Evolutionary conservation across 1,284 basidiomycete species (phyloP).

Genomic region (Trametes polyzona): DNA sequence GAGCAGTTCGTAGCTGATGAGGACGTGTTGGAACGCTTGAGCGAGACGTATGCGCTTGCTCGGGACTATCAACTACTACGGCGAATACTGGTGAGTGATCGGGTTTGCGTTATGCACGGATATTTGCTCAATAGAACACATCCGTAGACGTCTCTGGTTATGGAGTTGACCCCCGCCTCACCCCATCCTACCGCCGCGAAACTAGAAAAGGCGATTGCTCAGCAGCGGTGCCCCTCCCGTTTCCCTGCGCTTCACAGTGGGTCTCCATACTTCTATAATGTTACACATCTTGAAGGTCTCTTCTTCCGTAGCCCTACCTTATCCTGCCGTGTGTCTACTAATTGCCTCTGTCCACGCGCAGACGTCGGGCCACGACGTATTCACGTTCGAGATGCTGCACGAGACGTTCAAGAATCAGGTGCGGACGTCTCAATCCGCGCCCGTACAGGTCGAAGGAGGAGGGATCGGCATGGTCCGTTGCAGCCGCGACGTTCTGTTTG

Average conservation of each 20-base stretch:
- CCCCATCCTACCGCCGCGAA: slow-evolving; percentile 55
- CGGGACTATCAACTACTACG: slow-evolving; percentile 69
- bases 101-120: neutral
- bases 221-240: slow-evolving; percentile 56
- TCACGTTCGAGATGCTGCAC: slow-evolving; percentile 82
- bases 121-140: no score
- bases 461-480: slow-evolving; percentile 77
- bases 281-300: neutral
- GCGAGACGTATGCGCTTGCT: slow-evolving; percentile 67
- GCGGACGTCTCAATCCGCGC: slow-evolving; percentile 67
- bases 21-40: slow-evolving; percentile 47
- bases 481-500: slow-evolving; percentile 60
- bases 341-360: slow-evolving; percentile 69
- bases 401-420: slow-evolving; percentile 71
- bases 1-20: slow-evolving; percentile 57
- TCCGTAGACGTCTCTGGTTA: slow-evolving; percentile 51
- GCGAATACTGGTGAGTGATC: slow-evolving; percentile 64
- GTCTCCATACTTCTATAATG: neutral
- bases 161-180: slow-evolving; percentile 49
- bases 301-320: slow-evolving; percentile 55
- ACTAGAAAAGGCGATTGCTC: slow-evolving; percentile 45
- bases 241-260: slow-evolving; percentile 57
- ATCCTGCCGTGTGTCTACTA: slow-evolving; percentile 75
- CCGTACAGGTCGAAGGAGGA: slow-evolving; percentile 72
- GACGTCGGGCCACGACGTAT: slow-evolving; percentile 64